Base-by-base conservation (phyloP, 2,329 filamentous ascomycete genomes). In the Aspergillus chevalieri region DNA sequence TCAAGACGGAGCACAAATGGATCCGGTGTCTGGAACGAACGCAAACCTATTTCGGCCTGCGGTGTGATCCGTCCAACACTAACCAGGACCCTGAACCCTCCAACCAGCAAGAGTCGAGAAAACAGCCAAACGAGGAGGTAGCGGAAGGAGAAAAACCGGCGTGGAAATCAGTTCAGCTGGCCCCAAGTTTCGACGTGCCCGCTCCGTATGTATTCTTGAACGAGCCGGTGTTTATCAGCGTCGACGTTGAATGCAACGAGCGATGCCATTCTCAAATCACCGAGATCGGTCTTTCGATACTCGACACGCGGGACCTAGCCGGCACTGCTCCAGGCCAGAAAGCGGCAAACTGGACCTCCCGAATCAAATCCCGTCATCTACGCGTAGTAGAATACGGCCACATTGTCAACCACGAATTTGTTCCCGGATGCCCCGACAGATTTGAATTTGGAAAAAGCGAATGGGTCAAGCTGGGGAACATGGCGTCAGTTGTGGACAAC, bases 161-260 rank as follows among this genome's bases (percentile, higher is more conserved):
- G 46, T 53, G 62, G 43, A 33, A 43, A 36, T 22, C 8, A 45
- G 24, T 57, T 33, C 14, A 47, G 47, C 6, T 48, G 68, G 6
- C 59, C 51, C 61, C 83, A 36, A 69, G 80, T 61, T 58, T 78
- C 41, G 64, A 67, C n/a, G 57, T 74, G 36, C 68, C 73, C 0
- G 68, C 69, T 2, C 74, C 75, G 0, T 77, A 75, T 51, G 51
- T 65, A 0, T 76, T 77, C 46, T 79, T 83, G 24, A 60, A 67
- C 9, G 73, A 77, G n/a, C 77, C 82, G 0, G 76, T 94, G 6
- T 86, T 96, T 57, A 75, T 95, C 51, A 83, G 80, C 53, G 75
- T 97, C 42, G 93, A 98, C 59, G 74, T 93, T 28, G 93, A 98
- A 67, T 83, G 85, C 1, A 88, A 84, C 50, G 93, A 98, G 66